Conservation (phyloP, 805 yeast species). For the Monosporozyma aerobia region DNA sequence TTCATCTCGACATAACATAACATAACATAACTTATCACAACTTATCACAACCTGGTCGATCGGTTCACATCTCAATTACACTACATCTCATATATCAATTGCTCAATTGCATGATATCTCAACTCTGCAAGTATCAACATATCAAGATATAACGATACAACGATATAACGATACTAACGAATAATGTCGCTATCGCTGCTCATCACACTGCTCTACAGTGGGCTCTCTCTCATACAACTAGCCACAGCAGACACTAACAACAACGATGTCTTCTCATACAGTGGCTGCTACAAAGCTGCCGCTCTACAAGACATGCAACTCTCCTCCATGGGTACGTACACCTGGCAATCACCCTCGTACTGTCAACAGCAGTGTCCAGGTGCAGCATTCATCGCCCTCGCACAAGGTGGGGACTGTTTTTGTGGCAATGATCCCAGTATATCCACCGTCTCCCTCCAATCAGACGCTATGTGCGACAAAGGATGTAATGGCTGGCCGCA, state of each 20-base stretch:
- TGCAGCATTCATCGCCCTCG: conserved; percentile 41
- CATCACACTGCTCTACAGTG: too few relatives aligned
- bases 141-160: too few relatives aligned
- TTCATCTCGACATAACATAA: too few relatives aligned
- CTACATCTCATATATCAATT: too few relatives aligned
- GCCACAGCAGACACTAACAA: conserved; percentile 15
- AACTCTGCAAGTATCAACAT: too few relatives aligned
- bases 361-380: conserved; percentile 48
- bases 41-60: too few relatives aligned
- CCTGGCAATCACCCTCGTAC: conserved; percentile 49
- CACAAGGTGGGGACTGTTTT: conserved; percentile 49
- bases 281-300: conserved; percentile 33
- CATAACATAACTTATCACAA: too few relatives aligned
- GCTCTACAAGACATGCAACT: conserved; percentile 19
- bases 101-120: too few relatives aligned
- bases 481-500: conserved; percentile 54
- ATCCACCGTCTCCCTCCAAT: conserved; percentile 32
- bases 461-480: conserved; percentile 34
- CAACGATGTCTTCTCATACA: conserved; percentile 16
- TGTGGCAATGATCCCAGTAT: conserved; percentile 45
- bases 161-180: too few relatives aligned
- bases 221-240: conserved; percentile 19
- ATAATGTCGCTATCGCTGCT: too few relatives aligned
- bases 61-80: too few relatives aligned
- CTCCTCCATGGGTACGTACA: conserved; percentile 37